A percentile compares a stretch with the other conserved stretches of the same genome.
Evolutionary conservation across 2,329 filamentous ascomycete genomes (phyloP).

Genomic region (Orbilia javanica): DNA sequence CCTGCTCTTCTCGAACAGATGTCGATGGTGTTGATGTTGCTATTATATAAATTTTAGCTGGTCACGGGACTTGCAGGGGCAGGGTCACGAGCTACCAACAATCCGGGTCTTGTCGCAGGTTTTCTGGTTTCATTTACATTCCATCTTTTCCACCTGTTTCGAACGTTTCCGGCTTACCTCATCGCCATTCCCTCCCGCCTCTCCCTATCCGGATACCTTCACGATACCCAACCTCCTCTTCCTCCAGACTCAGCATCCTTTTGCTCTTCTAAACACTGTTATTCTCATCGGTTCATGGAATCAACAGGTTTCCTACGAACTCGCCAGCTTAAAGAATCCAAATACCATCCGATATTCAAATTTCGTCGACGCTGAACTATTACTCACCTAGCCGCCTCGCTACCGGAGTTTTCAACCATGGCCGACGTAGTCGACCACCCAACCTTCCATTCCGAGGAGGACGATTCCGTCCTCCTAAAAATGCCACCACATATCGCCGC

Average conservation of each 20-base stretch:
- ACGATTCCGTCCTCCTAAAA: constrained; percentile 67
- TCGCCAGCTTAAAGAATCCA: constrained; percentile 41
- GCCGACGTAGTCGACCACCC: constrained; percentile 36
- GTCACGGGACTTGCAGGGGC: constrained; percentile 8
- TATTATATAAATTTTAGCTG: constrained; percentile 22
- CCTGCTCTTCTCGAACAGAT: not conserved
- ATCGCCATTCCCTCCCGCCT: constrained; percentile 49
- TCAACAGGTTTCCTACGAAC: constrained; percentile 24
- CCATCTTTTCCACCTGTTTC: constrained; percentile 31
- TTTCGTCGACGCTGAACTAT: constrained; percentile 39
- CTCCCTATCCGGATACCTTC: constrained; percentile 17
- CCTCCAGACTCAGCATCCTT: constrained; percentile 7
- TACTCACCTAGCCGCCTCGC: not conserved
- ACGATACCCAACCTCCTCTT: constrained; percentile 1
- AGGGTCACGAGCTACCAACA: constrained; percentile 10
- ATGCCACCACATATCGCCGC: constrained; percentile 82
- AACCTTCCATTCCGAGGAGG: constrained; percentile 54
- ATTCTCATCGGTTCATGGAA: constrained; percentile 43
- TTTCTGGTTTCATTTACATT: constrained; percentile 41
- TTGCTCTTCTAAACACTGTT: not conserved
- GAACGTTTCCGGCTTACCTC: constrained; percentile 56
- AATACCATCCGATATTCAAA: constrained; percentile 46
- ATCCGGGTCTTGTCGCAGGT: constrained; percentile 41
- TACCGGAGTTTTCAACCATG: constrained; percentile 28
- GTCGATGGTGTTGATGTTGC: not conserved